A percentile compares a stretch with the other conserved stretches of the same genome.
Conservation (phyloP, 495 filamentous ascomycete genomes). For the Schizothecium vesticola region DNA sequence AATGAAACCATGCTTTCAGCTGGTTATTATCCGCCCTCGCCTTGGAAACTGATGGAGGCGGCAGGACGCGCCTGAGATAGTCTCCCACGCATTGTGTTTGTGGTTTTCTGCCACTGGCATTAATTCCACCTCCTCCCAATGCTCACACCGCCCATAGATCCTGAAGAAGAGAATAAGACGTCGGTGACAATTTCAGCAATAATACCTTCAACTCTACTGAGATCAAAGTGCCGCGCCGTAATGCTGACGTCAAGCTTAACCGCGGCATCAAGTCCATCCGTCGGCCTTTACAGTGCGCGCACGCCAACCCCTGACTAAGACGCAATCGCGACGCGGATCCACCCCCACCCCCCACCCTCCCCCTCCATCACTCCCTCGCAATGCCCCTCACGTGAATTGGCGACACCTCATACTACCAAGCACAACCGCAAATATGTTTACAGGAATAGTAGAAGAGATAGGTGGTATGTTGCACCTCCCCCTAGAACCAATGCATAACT, state of each 20-base stretch:
- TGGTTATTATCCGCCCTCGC: background rate
- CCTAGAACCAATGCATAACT: conserved; percentile 4
- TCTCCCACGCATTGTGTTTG: background rate
- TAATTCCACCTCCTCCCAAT: background rate
- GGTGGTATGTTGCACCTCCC: conserved; percentile 59
- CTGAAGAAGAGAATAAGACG: background rate
- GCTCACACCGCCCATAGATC: background rate
- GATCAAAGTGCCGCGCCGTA: background rate
- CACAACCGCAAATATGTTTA: conserved; percentile 69
- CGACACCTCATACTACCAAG: background rate
- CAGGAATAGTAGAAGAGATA: conserved; percentile 90
- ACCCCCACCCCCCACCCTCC: background rate
- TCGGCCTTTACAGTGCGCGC: background rate
- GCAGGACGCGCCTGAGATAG: background rate
- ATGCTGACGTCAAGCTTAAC: background rate
- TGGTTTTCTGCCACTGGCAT: background rate
- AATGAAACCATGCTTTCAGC: background rate
- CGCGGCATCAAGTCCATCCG: background rate
- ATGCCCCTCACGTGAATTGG: background rate
- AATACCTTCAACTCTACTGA: background rate
- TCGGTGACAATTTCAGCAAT: background rate
- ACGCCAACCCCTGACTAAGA: background rate
- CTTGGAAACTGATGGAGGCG: background rate
- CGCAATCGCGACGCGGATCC: background rate
- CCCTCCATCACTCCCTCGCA: background rate